These are phyloP conservation scores for Litchi chinensis DNA, from an alignment of 345 rosid species.

Conservation along the genomic window DNA sequence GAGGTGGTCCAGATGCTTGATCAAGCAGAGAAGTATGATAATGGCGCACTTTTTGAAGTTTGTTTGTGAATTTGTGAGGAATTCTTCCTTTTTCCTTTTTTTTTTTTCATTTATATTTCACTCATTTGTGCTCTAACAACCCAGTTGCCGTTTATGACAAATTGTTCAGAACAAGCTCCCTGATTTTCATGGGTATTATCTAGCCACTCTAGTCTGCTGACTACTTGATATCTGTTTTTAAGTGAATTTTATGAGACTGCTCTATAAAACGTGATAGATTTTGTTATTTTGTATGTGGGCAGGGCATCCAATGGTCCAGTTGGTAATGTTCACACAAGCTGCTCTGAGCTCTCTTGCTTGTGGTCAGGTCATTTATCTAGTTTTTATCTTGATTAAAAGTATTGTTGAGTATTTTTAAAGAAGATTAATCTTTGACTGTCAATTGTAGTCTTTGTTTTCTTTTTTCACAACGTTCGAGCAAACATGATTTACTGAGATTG, in stretches of 20 bases:
- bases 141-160: neutral
- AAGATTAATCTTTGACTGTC: too few species aligned
- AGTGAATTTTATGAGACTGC: neutral
- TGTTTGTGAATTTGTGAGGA: neutral
- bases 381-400: neutral
- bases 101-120: neutral
- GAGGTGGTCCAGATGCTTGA: neutral
- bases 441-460: neutral
- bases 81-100: too few species aligned
- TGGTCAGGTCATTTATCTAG: neutral
- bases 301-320: neutral
- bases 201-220: neutral
- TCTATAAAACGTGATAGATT: neutral
- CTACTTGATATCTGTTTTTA: neutral
- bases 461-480: too few species aligned
- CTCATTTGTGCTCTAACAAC: neutral
- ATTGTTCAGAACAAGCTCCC: neutral
- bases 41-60: neutral
- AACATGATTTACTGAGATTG: too few species aligned
- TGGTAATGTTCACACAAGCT: neutral
- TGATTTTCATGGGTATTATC: neutral
- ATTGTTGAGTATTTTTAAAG: too few species aligned
- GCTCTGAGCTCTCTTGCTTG: neutral
- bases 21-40: constrained; percentile 2
- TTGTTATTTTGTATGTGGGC: neutral